Evolutionary conservation across 169 alveolate genomes (phyloP), one percentile per base, ranked within the genome.

Genomic region (Plasmodium vivax): DNA sequence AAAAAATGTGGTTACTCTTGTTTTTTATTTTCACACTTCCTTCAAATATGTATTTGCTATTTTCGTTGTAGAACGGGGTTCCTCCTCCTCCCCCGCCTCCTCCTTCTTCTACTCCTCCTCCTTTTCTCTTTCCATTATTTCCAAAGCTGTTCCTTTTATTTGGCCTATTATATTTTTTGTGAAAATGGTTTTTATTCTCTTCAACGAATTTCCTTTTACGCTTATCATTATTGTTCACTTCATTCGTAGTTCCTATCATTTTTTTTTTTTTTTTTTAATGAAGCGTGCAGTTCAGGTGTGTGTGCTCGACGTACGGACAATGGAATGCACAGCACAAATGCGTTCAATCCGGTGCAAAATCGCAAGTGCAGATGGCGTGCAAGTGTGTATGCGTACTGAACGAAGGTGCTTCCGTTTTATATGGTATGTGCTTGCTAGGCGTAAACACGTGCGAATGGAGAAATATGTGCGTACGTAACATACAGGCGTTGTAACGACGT

Each of bases 1-100:
- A 97, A 92, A 97, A 97, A 27, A 97, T 79, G 54, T 96, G 97
- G 47, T 95, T 75, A 10, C 95, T 87, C 74, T 90, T 90, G 83
- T 96, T 96, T 84, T 93, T 84, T 36, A 97, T 97, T 82, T 79
- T 92, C 54, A 94, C 98, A 54, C 95, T 92, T 41, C 98, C 98
- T 83, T 97, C 98, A 77, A n/a, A 47, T 62, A 96, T 96, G 56
- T 58, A 92, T 51, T 81, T 91, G 84, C 75, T 47, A 62, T 95
- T 92, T 45, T 23, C 88, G 0, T 71, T 82, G 34, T 38, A n/a
- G 27, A 6, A 83, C 3, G 32, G 19, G 38, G 16, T 19, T 8
- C 77, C 54, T 72, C 58, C 23, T n/a, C 83, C 38, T 3, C 56
- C 56, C 14, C 16, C 77, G 16, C 82, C 72, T 34, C 8, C 19